Conservation (phyloP, 2,329 filamentous ascomycete species). For the Lasiodiplodia hormozganensis region DNA sequence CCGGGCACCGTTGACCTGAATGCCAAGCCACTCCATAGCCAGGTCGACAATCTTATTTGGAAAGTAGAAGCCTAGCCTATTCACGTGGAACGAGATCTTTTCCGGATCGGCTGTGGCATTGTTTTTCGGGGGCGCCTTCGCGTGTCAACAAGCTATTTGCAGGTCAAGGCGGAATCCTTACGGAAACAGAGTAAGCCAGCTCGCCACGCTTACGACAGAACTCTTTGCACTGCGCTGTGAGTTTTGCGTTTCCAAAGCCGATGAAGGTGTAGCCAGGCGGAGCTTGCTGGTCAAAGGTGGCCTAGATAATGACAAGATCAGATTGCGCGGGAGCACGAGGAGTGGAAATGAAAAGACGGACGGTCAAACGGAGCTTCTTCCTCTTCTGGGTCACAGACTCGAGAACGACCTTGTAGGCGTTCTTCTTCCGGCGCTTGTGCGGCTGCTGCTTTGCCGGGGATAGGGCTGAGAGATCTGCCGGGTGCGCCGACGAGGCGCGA, state of each 20-base stretch:
- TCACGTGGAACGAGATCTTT: constrained; percentile 65
- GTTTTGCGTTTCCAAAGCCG: constrained; percentile 64
- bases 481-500: constrained; percentile 22
- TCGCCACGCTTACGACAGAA: constrained; percentile 61
- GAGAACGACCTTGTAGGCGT: constrained; percentile 64
- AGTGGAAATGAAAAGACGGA: constrained; percentile 40
- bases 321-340: constrained; percentile 31
- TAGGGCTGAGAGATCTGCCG: background rate
- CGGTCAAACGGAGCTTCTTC: constrained; percentile 62
- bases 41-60: constrained; percentile 64
- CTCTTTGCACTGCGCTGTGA: constrained; percentile 65
- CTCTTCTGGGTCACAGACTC: constrained; percentile 66
- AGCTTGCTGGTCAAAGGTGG: constrained; percentile 61
- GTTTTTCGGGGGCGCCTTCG: constrained; percentile 52
- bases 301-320: constrained; percentile 51
- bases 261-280: constrained; percentile 68
- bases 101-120: constrained; percentile 58
- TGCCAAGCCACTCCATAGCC: constrained; percentile 60
- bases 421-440: constrained; percentile 43
- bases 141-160: constrained; percentile 31
- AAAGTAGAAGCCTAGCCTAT: constrained; percentile 69
- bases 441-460: constrained; percentile 32
- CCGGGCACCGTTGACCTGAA: constrained; percentile 34
- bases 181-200: constrained; percentile 66
- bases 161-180: constrained; percentile 48